A percentile compares a stretch with the other conserved stretches of the same genome.
Evolutionary conservation across 78 protist genomes (phyloP).

Genomic region (Guillardia theta): DNA sequence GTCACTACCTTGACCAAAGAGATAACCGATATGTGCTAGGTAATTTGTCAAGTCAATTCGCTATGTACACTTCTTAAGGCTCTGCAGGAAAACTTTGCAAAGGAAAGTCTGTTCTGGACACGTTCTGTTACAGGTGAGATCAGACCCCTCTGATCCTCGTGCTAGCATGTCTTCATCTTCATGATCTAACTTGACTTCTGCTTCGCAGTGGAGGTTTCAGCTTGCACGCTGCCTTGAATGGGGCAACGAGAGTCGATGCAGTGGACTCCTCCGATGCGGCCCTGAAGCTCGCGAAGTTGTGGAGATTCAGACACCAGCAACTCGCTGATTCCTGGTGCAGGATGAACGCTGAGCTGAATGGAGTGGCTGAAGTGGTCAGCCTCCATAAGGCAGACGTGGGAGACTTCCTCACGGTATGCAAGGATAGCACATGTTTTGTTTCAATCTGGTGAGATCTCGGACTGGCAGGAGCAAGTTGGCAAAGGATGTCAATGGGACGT

Average conservation of each 20-base stretch:
- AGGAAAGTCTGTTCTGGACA: constrained; percentile 27
- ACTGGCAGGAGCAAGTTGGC: background rate
- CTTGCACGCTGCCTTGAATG: background rate
- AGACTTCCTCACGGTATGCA: background rate
- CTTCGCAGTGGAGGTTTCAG: background rate
- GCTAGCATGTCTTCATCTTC: too few species aligned
- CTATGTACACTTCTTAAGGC: too few species aligned
- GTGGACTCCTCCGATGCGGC: constrained; percentile 31
- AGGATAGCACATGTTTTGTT: background rate
- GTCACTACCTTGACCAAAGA: constrained; percentile 7
- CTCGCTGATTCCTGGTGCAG: too few species aligned
- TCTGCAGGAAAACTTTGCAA: too few species aligned
- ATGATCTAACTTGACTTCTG: too few species aligned
- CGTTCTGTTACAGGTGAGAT: constrained; percentile 37
- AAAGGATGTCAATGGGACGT: background rate
- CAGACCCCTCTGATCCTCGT: too few species aligned
- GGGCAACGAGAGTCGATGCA: background rate
- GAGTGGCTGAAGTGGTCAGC: background rate
- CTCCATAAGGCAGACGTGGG: background rate
- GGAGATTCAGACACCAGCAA: too few species aligned
- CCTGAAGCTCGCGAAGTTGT: background rate
- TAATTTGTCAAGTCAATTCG: too few species aligned
- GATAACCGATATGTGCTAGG: background rate
- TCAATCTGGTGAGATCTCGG: background rate
- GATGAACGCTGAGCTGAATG: background rate